These are phyloP conservation scores for Fonsecaea monophora DNA, from an alignment of 2,329 filamentous ascomycete genomes.

Conservation along the genomic window DNA sequence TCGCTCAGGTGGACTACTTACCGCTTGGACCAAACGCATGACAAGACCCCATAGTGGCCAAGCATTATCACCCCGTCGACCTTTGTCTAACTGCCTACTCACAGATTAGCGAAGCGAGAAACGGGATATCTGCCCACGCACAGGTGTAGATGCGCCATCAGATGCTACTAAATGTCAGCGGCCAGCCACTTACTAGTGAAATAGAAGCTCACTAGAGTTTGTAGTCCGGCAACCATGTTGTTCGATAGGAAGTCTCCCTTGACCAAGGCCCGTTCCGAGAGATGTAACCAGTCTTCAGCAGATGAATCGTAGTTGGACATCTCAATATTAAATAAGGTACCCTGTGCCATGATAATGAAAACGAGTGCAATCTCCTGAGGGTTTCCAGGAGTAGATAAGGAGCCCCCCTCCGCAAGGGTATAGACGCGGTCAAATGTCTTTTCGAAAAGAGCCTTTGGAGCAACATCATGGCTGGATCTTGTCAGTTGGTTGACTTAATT, in stretches of 20 bases:
- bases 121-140: neutral
- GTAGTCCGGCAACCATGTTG: constrained; percentile 24
- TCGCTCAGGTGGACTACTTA: neutral
- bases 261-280: constrained; percentile 24
- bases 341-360: constrained; percentile 25
- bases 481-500: neutral
- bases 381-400: constrained; percentile 5
- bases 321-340: constrained; percentile 29
- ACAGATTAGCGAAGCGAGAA: neutral
- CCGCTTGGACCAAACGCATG: constrained; percentile 26
- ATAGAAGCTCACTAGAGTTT: constrained; percentile 17
- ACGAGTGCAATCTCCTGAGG: constrained; percentile 27
- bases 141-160: constrained; percentile 24
- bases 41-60: constrained; percentile 28
- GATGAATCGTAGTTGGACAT: constrained; percentile 24
- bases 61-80: constrained; percentile 23
- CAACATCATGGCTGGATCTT: constrained; percentile 22
- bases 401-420: constrained; percentile 4
- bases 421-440: constrained; percentile 27
- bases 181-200: neutral
- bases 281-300: constrained; percentile 23
- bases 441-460: constrained; percentile 19
- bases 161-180: constrained; percentile 7
- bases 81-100: constrained; percentile 17
- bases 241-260: constrained; percentile 27